Percentiles rank a stretch among this genome's conserved stretches.
These are phyloP conservation scores for Sarcodon aspratus DNA, from an alignment of 768 basidiomycete genomes.

Conservation along the genomic window DNA sequence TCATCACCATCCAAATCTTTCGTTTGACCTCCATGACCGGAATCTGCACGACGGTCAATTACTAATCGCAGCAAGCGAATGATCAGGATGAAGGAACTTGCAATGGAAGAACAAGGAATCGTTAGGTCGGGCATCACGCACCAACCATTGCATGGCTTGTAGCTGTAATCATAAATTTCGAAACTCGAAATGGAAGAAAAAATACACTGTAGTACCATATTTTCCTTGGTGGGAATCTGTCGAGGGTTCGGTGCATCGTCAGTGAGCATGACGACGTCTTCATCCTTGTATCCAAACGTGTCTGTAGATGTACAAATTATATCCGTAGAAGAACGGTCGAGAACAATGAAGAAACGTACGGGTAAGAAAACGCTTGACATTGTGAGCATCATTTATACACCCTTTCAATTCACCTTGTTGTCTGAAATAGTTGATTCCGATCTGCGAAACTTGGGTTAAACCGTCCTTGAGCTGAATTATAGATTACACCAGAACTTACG, in stretches of 20 bases:
- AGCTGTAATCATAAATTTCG: constrained; percentile 16
- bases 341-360: constrained; percentile 12
- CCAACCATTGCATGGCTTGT: constrained; percentile 48
- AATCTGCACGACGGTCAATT: constrained; percentile 34
- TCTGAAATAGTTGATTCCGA: constrained; percentile 45
- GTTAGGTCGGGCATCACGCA: constrained; percentile 38
- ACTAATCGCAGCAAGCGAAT: not conserved
- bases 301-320: constrained; percentile 11
- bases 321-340: not conserved
- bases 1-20: constrained; percentile 71
- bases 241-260: constrained; percentile 35
- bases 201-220: constrained; percentile 28
- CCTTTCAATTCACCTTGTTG: constrained; percentile 30
- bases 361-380: constrained; percentile 37
- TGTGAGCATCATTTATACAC: constrained; percentile 51
- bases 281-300: constrained; percentile 33
- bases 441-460: constrained; percentile 16
- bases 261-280: constrained; percentile 48
- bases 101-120: constrained; percentile 46
- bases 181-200: not conserved
- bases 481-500: constrained; percentile 24
- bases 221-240: constrained; percentile 37
- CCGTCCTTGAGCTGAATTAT: not conserved
- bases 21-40: constrained; percentile 93
- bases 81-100: constrained; percentile 8